phyloP scores from a whole-genome alignment of 192 early-diverging fungal species.

The Kappamyces sp. region DNA sequence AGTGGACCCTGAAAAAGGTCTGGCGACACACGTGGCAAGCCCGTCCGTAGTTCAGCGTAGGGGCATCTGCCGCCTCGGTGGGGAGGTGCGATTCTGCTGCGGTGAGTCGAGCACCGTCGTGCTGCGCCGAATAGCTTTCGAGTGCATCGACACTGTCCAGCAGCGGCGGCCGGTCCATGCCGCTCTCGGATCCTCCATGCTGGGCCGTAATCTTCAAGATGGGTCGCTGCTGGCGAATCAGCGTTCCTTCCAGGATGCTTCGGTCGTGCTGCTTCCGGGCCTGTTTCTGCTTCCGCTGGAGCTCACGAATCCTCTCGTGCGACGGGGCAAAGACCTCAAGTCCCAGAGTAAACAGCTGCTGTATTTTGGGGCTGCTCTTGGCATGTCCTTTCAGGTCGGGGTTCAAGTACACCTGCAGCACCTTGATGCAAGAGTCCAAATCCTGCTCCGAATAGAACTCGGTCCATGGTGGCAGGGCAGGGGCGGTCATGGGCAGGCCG shows the following conservation, averaged over 20 bases:
- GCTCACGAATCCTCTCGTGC: slow-evolving; percentile 24
- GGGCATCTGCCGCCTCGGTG: slow-evolving; percentile 1
- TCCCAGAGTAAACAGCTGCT: slow-evolving; percentile 22
- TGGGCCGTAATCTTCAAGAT: background rate
- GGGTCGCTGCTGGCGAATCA: background rate
- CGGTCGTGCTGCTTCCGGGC: slow-evolving; percentile 27
- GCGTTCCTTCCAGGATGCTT: slow-evolving; percentile 19
- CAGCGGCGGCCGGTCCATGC: background rate
- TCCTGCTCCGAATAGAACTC: slow-evolving; percentile 26
- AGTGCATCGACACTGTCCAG: slow-evolving; percentile 2
- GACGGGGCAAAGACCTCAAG: slow-evolving; percentile 20
- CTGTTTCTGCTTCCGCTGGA: slow-evolving; percentile 17
- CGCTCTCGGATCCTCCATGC: background rate
- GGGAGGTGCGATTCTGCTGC: background rate
- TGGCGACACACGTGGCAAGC: slow-evolving; percentile 43
- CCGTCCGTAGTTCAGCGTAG: slow-evolving; percentile 38
- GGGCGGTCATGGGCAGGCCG: too few relatives aligned
- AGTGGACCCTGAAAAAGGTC: slow-evolving; percentile 35
- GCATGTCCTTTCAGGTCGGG: slow-evolving; percentile 34
- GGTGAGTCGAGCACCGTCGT: background rate
- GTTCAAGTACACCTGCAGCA: slow-evolving; percentile 33
- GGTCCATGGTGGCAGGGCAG: slow-evolving; percentile 23
- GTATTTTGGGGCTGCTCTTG: slow-evolving; percentile 13
- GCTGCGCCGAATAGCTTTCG: background rate
- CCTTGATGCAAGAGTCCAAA: slow-evolving; percentile 24